Evolutionary conservation across 1,139 yeast genomes (phyloP).

Genomic region (Nakaseomyces nivariensis): DNA sequence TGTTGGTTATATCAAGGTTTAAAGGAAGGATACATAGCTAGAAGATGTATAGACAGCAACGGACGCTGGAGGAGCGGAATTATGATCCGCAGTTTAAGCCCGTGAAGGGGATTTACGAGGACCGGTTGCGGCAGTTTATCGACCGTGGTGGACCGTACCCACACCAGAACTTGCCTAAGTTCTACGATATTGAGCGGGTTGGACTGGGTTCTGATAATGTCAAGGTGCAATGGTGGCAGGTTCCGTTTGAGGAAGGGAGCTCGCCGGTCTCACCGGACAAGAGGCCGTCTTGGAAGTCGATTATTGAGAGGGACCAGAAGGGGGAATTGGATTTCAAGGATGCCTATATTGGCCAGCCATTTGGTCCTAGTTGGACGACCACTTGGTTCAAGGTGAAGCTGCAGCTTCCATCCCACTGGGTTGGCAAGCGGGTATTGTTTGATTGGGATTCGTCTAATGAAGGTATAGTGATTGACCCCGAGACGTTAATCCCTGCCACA

Average conservation of each 20-base stretch:
- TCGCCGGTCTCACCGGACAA: conserved; percentile 29
- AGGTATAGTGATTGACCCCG: conserved; percentile 60
- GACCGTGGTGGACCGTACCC: conserved; percentile 62
- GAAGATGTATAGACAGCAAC: conserved; percentile 1
- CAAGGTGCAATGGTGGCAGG: conserved; percentile 27
- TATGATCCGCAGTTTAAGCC: conserved; percentile 75
- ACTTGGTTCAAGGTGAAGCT: conserved; percentile 79
- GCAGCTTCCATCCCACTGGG: conserved; percentile 54
- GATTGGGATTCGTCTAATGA: conserved; percentile 87
- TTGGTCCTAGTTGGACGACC: conserved; percentile 95
- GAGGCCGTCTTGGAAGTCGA: conserved; percentile 70
- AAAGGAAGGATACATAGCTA: too few species aligned
- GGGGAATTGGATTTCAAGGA: conserved; percentile 34
- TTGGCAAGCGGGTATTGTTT: conserved; percentile 46
- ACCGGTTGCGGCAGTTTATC: conserved; percentile 71
- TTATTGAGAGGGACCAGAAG: conserved; percentile 34
- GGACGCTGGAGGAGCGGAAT: conserved; percentile 25
- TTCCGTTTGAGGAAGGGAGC: conserved; percentile 25
- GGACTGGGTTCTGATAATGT: conserved; percentile 20
- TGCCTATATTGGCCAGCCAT: conserved; percentile 61
- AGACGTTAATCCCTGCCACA: conserved; percentile 56
- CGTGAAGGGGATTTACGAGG: conserved; percentile 67
- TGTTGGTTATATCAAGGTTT: too few species aligned
- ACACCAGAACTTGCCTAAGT: conserved; percentile 68
- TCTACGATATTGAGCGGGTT: conserved; percentile 54